These are phyloP conservation scores for Fusarium brevicatenulatum DNA, from an alignment of 2,329 filamentous ascomycete genomes.

Conservation along the genomic window DNA sequence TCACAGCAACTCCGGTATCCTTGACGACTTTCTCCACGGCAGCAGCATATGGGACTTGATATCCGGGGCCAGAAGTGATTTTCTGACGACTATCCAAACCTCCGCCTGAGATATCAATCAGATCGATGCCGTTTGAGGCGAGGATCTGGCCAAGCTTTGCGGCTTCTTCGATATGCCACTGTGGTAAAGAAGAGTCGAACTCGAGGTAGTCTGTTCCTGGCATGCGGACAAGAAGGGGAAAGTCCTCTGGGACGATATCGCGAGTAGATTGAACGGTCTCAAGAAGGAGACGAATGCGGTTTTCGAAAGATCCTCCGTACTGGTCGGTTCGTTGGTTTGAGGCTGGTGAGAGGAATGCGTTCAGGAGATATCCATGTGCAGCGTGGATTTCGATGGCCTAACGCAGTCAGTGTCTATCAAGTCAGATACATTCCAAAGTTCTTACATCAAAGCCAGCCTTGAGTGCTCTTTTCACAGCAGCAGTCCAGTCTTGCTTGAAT, in stretches of 20 bases:
- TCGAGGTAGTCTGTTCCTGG: conserved; percentile 79
- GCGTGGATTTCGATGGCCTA: conserved; percentile 50
- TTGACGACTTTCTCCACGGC: conserved; percentile 73
- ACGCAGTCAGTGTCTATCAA: background rate
- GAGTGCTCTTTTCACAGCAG: conserved; percentile 35
- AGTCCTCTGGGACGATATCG: conserved; percentile 27
- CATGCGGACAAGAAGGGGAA: conserved; percentile 75
- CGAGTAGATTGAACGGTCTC: conserved; percentile 53
- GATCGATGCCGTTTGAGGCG: conserved; percentile 72
- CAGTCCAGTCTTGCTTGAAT: conserved; percentile 38
- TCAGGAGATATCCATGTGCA: conserved; percentile 64
- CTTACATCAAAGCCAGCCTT: conserved; percentile 35
- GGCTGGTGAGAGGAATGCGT: conserved; percentile 59
- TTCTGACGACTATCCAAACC: conserved; percentile 70
- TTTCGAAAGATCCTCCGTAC: conserved; percentile 57
- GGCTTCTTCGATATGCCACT: conserved; percentile 72
- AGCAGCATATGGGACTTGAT: conserved; percentile 75
- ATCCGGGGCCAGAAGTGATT: conserved; percentile 68
- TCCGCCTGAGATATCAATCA: conserved; percentile 76
- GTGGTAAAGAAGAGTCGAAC: conserved; percentile 62
- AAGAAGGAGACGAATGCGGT: conserved; percentile 57
- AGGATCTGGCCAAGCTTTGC: conserved; percentile 69
- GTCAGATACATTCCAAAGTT: no score
- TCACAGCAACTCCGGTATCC: conserved; percentile 56
- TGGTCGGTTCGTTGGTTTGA: conserved; percentile 63